A percentile compares a stretch with the other conserved stretches of the same genome.
phyloP scores from a whole-genome alignment of 2,329 filamentous ascomycete species.

The Alternaria triticimaculans region DNA sequence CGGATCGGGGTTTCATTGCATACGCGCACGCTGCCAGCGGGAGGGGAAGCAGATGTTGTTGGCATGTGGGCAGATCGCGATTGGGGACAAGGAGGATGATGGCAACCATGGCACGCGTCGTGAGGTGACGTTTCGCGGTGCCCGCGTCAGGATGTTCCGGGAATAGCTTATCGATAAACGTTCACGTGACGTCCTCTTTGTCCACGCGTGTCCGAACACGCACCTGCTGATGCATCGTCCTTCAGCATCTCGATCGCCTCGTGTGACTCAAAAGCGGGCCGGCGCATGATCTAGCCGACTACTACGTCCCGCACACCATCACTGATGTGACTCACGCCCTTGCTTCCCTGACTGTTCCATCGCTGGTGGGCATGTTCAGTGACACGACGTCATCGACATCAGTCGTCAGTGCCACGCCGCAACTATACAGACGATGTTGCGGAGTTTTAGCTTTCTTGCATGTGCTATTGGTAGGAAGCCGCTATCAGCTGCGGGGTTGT shows the following conservation, averaged over 20 bases:
- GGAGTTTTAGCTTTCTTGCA: no score
- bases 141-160: not conserved
- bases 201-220: not conserved
- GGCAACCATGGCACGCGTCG: constrained; percentile 7
- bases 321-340: constrained; percentile 1
- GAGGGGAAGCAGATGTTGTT: not conserved
- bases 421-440: not conserved
- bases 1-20: not conserved
- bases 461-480: fast-evolving
- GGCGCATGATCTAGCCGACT: not conserved
- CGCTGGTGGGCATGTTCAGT: not conserved
- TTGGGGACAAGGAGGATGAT: not conserved
- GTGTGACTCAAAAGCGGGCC: not conserved
- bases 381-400: not conserved
- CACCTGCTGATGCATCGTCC: not conserved
- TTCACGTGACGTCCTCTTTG: not conserved
- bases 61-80: not conserved
- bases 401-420: not conserved
- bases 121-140: constrained; percentile 13
- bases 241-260: not conserved
- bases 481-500: no score
- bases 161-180: constrained; percentile 13
- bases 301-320: not conserved
- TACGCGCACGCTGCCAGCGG: not conserved
- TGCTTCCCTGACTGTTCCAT: not conserved